Conservation (phyloP, 192 early-diverging fungal genomes). For the Dissophora ornata region DNA sequence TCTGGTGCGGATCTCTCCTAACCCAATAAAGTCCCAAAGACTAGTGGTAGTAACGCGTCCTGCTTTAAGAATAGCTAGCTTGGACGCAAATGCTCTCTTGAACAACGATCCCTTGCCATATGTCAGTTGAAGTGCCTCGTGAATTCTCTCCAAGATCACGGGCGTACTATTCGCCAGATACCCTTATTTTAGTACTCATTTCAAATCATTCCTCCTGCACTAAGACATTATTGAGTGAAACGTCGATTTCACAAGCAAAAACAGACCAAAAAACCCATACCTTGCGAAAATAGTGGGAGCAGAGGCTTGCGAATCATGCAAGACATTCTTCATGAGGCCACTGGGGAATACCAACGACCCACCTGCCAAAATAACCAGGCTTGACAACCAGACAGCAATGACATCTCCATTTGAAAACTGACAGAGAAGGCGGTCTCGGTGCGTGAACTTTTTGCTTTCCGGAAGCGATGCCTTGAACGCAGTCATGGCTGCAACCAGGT, state of each 20-base stretch:
- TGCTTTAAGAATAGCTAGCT: conserved; percentile 16
- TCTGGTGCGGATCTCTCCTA: conserved; percentile 34
- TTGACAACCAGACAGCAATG: conserved; percentile 32
- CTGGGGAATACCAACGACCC: conserved; percentile 39
- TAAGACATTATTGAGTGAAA: no score
- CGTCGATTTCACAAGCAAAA: no score
- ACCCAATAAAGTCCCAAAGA: conserved; percentile 45
- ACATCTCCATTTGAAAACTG: conserved; percentile 52
- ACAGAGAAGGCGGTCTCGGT: conserved; percentile 37
- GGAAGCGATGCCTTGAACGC: conserved; percentile 30
- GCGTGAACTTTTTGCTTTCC: conserved; percentile 18
- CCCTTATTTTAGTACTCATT: no score
- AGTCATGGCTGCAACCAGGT: conserved; percentile 74
- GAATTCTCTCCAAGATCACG: conserved; percentile 44
- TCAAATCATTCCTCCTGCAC: no score
- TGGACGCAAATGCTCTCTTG: conserved; percentile 25
- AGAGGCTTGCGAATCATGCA: conserved; percentile 38
- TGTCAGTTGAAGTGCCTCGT: conserved; percentile 38
- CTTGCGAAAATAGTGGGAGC: conserved; percentile 46
- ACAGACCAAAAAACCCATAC: no score
- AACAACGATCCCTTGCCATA: conserved; percentile 45
- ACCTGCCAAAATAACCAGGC: conserved; percentile 33
- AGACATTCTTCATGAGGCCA: conserved; percentile 50
- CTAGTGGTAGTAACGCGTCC: conserved; percentile 32
- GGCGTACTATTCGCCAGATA: conserved; percentile 26